Evolutionary conservation across 257 asterid genomes (phyloP).

Genomic region (Solanum medicagineum): DNA sequence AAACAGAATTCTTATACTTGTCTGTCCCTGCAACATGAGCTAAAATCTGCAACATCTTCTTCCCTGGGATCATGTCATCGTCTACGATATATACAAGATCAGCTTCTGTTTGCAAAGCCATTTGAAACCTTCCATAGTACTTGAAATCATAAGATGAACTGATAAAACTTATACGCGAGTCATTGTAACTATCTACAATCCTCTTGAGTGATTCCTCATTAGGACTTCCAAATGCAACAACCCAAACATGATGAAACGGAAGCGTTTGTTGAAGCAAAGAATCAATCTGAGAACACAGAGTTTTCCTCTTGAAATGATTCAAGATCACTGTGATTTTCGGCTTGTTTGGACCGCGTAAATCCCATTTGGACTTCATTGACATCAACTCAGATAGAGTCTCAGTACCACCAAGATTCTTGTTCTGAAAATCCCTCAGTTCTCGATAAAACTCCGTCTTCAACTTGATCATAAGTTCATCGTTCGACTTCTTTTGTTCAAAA

Average conservation of each 20-base stretch:
- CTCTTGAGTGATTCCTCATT: slow-evolving; percentile 44
- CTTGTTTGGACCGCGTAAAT: slow-evolving; percentile 12
- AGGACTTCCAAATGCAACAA: slow-evolving; percentile 86
- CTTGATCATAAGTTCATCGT: slow-evolving; percentile 63
- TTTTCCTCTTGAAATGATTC: slow-evolving; percentile 85
- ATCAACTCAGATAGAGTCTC: slow-evolving; percentile 52
- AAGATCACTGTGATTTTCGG: slow-evolving; percentile 67
- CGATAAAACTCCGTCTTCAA: slow-evolving; percentile 57
- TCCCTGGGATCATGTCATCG: slow-evolving; percentile 94
- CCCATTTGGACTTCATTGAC: slow-evolving; percentile 78
- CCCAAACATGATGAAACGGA: slow-evolving; percentile 85
- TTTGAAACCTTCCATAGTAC: slow-evolving; percentile 87
- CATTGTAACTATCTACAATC: slow-evolving; percentile 58
- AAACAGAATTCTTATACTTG: slow-evolving; percentile 69
- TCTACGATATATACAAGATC: slow-evolving; percentile 77
- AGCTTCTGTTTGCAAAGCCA: slow-evolving; percentile 83
- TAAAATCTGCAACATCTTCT: slow-evolving; percentile 62
- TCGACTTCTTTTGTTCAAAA: slow-evolving; percentile 69
- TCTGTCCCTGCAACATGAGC: slow-evolving; percentile 86
- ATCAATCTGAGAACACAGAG: slow-evolving; percentile 75
- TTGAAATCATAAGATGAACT: slow-evolving; percentile 80
- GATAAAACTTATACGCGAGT: slow-evolving; percentile 61
- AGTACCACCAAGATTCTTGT: slow-evolving; percentile 27
- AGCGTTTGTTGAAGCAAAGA: slow-evolving; percentile 72
- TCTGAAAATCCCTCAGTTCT: slow-evolving; percentile 50